Conservation (phyloP, 441 rosid species). For the Manihot esculenta region DNA sequence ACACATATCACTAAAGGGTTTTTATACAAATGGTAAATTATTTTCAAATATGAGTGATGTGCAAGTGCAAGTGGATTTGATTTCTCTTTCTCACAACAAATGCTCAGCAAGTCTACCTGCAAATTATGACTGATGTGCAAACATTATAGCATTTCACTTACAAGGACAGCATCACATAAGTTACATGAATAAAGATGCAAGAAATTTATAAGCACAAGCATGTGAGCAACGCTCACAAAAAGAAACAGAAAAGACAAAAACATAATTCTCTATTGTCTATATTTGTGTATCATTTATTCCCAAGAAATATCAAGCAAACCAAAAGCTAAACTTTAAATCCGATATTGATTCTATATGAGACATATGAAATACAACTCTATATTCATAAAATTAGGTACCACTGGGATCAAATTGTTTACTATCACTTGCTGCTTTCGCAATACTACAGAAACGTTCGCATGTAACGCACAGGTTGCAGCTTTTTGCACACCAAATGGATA, state of each 20-base stretch:
- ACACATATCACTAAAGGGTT: neutral
- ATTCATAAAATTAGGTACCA: neutral
- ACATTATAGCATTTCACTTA: neutral
- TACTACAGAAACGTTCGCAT: slow-evolving; percentile 6
- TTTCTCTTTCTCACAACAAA: slow-evolving; percentile 1
- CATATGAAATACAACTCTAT: neutral
- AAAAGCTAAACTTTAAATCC: neutral
- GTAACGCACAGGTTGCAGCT: slow-evolving; percentile 10
- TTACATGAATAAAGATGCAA: neutral
- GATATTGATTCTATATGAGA: neutral
- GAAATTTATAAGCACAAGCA: neutral
- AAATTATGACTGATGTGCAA: neutral
- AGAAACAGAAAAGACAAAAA: too few species aligned
- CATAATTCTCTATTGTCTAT: too few species aligned
- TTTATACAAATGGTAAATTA: neutral
- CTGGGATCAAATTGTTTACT: neutral
- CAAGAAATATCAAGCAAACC: too few species aligned
- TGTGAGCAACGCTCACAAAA: neutral
- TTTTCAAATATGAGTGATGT: neutral
- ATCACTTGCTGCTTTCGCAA: neutral
- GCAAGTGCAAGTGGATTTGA: neutral
- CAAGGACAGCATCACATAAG: neutral
- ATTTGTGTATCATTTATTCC: too few species aligned
- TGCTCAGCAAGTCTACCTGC: too few species aligned
- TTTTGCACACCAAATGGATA: neutral